Base-by-base conservation (phyloP, 2,329 filamentous ascomycete species). In the Periconia sp. region DNA sequence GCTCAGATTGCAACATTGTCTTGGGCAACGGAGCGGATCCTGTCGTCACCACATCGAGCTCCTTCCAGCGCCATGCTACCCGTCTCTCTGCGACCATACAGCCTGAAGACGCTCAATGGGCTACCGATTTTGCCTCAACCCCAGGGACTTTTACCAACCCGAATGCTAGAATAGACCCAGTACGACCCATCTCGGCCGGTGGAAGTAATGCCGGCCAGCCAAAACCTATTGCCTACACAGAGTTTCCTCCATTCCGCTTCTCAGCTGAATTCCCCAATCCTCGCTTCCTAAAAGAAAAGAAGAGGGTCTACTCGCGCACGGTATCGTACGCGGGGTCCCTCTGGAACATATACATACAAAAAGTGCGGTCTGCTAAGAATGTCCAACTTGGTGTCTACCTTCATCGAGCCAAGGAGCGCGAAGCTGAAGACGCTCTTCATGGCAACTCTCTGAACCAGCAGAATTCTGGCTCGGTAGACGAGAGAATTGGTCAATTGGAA, bases 281-380 rank as follows among this genome's bases (percentile, higher is more conserved):
- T 1, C 71, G 77, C 12, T 71, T 76, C 5, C 65, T 83, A 17
- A 82, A 82, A 45, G 80, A 82, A 56, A 81, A 79, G 66, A 82
- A 82, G 59, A 70, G 80, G 0, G 77, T 82, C 7, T 83, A 83
- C 57, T 80, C 76, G 9, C 74, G 78, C 22, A 83, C 80, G 3
- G 78, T 83, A 4, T 82, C 80, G 54, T 83, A 83, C 46, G 79
- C 79, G 4, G 80, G 80, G 2, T 78, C 74, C 13, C 65, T 81
- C 12, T 83, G 80, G 80, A 83, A 83, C 51, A 78, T 83, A n/a
- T 83, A 83, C 59, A 81, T 83, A 9, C 80, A 83, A 53, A 81
- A 82, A 46, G 77, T 82, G 2, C 73, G 77, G 7, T 78, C 76
- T 1, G 72, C 73, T 2, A 80, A 81, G 50, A 78, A 74, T 39